These are phyloP conservation scores for Aspergillaceae sp. DNA, from an alignment of 2,329 filamentous ascomycete genomes.

Conservation along the genomic window DNA sequence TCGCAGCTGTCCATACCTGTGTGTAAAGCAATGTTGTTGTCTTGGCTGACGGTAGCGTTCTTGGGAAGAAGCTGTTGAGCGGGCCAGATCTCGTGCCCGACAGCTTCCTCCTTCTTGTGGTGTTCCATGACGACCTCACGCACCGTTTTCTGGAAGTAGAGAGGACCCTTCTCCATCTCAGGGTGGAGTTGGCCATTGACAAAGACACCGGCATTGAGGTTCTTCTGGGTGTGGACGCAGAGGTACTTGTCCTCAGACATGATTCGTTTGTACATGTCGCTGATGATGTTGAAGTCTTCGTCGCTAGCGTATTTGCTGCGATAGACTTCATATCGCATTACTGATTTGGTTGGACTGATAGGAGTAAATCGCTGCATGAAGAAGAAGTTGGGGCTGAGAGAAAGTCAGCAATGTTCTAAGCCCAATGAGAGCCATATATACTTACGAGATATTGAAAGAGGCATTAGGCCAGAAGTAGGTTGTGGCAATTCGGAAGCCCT, in stretches of 20 bases:
- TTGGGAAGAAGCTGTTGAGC: background rate
- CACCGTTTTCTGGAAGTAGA: slow-evolving; percentile 47
- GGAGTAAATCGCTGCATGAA: slow-evolving; percentile 56
- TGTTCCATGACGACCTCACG: slow-evolving; percentile 42
- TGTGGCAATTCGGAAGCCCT: slow-evolving; percentile 32
- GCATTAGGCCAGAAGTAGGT: slow-evolving; percentile 21
- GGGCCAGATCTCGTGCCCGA: slow-evolving; percentile 45
- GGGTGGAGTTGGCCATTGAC: slow-evolving; percentile 56
- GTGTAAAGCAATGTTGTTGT: background rate
- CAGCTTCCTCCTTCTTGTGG: slow-evolving; percentile 36
- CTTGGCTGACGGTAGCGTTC: background rate
- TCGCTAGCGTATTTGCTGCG: slow-evolving; percentile 50
- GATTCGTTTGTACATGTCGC: slow-evolving; percentile 53
- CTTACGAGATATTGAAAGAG: slow-evolving; percentile 17
- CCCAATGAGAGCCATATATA: slow-evolving; percentile 10
- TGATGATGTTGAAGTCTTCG: slow-evolving; percentile 49
- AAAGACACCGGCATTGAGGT: slow-evolving; percentile 53
- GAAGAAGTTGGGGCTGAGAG: slow-evolving; percentile 48
- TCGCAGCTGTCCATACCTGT: background rate
- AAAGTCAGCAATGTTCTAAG: slow-evolving; percentile 13
- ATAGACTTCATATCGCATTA: slow-evolving; percentile 56
- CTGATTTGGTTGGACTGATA: slow-evolving; percentile 40
- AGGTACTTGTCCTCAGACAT: slow-evolving; percentile 57
- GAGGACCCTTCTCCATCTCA: slow-evolving; percentile 48
- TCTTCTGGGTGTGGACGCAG: slow-evolving; percentile 51